Percentiles rank a stretch among this genome's conserved stretches.
phyloP scores from a whole-genome alignment of 2,329 filamentous ascomycete genomes.

The Colletotrichum horii region DNA sequence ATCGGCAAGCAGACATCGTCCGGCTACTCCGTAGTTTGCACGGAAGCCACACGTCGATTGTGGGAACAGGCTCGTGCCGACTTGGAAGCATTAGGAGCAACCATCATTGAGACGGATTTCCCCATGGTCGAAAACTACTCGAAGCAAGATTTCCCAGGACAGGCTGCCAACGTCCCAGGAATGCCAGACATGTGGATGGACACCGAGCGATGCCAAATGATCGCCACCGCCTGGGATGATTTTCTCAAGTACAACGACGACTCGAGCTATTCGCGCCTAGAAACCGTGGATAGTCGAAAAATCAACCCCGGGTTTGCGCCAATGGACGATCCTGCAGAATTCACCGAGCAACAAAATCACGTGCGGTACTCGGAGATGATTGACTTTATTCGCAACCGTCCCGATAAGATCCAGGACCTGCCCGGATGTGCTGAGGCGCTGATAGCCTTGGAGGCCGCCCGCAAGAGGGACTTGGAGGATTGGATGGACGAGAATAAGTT shows the following conservation, averaged over 20 bases:
- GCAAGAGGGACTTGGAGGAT: conserved; percentile 7
- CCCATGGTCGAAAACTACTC: conserved; percentile 11
- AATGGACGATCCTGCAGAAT: background rate
- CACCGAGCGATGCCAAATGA: conserved; percentile 39
- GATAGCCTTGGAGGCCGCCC: background rate
- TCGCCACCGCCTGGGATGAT: conserved; percentile 53
- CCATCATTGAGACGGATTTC: conserved; percentile 35
- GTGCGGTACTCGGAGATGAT: conserved; percentile 16
- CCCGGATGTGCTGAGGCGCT: background rate
- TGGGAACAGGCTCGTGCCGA: conserved; percentile 36
- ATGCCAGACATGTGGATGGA: conserved; percentile 43
- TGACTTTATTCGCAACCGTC: background rate
- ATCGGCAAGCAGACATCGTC: conserved; percentile 39
- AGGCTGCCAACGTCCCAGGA: conserved; percentile 8
- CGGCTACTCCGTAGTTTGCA: background rate
- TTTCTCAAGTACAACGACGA: conserved; percentile 51
- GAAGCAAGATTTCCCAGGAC: background rate
- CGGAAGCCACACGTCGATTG: conserved; percentile 24
- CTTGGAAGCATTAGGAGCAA: conserved; percentile 46
- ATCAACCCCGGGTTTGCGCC: conserved; percentile 28
- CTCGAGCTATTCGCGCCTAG: conserved; percentile 38
- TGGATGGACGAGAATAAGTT: conserved; percentile 15
- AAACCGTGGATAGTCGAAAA: conserved; percentile 39
- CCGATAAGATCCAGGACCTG: background rate
- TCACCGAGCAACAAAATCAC: conserved; percentile 13